phyloP scores from a whole-genome alignment of 768 basidiomycete genomes.

The Collybia sp. region DNA sequence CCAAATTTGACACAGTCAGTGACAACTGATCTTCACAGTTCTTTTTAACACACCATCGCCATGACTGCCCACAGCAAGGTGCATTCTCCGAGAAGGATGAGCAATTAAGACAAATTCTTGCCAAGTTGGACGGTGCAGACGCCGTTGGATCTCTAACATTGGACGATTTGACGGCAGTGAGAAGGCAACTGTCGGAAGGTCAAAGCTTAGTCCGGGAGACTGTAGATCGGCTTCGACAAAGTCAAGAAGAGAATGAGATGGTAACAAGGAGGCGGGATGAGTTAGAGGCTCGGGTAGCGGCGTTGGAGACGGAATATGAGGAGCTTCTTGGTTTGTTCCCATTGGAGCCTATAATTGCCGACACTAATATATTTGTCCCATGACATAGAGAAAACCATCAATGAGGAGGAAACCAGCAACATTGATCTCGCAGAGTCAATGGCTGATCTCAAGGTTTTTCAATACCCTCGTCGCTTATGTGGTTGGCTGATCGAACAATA shows the following conservation, averaged over 20 bases:
- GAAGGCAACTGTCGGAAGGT: conserved; percentile 85
- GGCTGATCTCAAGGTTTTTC: conserved; percentile 79
- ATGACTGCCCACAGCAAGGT: conserved; percentile 57
- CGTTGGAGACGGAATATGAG: conserved; percentile 92
- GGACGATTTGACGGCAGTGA: conserved; percentile 77
- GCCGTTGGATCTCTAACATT: conserved; percentile 57
- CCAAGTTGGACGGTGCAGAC: conserved; percentile 82
- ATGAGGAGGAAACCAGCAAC: conserved; percentile 83
- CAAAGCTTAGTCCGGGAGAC: conserved; percentile 85
- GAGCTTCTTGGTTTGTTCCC: conserved; percentile 78
- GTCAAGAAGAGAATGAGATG: conserved; percentile 91
- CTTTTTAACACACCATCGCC: conserved; percentile 1
- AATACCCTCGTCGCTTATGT: conserved; percentile 6
- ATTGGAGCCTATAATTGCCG: conserved; percentile 1
- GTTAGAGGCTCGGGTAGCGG: conserved; percentile 73
- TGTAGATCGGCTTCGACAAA: conserved; percentile 82
- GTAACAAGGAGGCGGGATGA: conserved; percentile 79
- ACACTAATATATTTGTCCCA: background rate
- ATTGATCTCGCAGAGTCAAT: conserved; percentile 81
- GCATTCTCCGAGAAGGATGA: conserved; percentile 95
- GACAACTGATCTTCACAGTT: conserved; percentile 1
- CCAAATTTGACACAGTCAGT: conserved; percentile 91
- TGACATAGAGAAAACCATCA: conserved; percentile 84
- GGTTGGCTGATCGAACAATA: conserved; percentile 12
- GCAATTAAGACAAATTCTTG: conserved; percentile 77